Base-by-base conservation (phyloP, 78 protist species). In the Dictyostelium intermedium region DNA sequence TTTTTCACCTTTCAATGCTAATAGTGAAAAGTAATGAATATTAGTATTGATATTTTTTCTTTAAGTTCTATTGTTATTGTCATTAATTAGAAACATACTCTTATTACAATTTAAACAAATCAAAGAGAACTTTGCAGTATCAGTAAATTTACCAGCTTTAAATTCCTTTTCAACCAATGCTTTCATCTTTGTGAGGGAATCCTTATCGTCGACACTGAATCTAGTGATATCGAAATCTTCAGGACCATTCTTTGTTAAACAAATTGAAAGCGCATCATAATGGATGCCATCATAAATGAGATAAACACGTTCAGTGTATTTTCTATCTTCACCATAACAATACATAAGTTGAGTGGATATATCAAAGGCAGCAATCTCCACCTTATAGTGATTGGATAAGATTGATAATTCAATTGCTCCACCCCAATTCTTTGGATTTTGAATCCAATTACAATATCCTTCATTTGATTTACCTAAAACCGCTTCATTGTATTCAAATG, bases 321-420 rank as follows among this genome's bases (percentile, higher is more conserved):
- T 89, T 25, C 56, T 16, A 80, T 89, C 94, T 39, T 89, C 94
- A 34, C 94, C 94, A 89, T 89, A 89, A 18, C 87, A 34, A 70
- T 89, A 89, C 53, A 89, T 34, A 23, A 89, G 72, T 50, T 79
- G 66, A 0, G 87, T 89, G 8, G 53, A 39, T 50, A 89, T 89
- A 89, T 89, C 94, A 50, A 89, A 89, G 45, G 94, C 94, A 18
- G 72, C 94, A 80, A 89, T 89, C 18, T 89, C 94, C 4, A 69
- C 63, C n/a, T 89, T 89, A 50, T 89, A 89, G 25, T 80, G 79
- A 18, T 37, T 18, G 18, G 87, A 89, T 47, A 89, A 34, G 3
- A 89, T 89, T 20, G 94, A 89, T 20, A 89, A 66, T 56, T 89
- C 94, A 41, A 89, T 89, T 8, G 94, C 94, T 11, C 94, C 94